These are phyloP conservation scores for Adansonia gregorii DNA, from an alignment of 441 rosid species.

Conservation along the genomic window DNA sequence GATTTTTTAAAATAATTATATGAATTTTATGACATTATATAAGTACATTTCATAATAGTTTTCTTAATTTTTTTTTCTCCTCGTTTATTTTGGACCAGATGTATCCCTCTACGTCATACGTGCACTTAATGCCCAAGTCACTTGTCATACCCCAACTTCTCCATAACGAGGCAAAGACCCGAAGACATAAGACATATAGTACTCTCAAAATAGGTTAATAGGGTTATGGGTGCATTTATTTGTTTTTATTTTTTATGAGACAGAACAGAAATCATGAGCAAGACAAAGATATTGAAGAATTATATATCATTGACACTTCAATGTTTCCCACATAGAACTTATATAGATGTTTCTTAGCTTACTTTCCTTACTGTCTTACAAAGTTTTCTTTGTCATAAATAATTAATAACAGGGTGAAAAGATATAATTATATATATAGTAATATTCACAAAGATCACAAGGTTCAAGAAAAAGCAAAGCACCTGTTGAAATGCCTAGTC, in stretches of 20 bases:
- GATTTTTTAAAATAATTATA: too few relatives aligned
- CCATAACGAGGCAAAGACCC: constrained; percentile 13
- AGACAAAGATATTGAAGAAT: constrained; percentile 51
- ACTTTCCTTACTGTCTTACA: constrained; percentile 34
- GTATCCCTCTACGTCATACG: constrained; percentile 40
- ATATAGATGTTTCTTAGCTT: constrained; percentile 30
- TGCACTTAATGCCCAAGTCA: constrained; percentile 37
- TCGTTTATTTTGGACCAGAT: constrained; percentile 23
- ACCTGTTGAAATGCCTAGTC: constrained; percentile 32
- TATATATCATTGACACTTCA: not conserved
- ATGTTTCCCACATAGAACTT: not conserved
- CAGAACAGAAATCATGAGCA: constrained; percentile 41
- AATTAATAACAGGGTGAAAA: constrained; percentile 19
- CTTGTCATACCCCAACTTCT: constrained; percentile 35
- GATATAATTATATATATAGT: too few relatives aligned
- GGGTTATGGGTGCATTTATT: constrained; percentile 34
- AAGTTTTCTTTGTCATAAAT: constrained; percentile 23
- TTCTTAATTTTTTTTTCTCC: not conserved
- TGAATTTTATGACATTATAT: too few relatives aligned
- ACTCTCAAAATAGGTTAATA: constrained; percentile 22
- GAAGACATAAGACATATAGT: constrained; percentile 7
- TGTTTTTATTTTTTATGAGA: constrained; percentile 23
- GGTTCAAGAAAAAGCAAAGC: constrained; percentile 16
- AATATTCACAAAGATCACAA: not conserved
- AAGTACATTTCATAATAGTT: too few relatives aligned